Base-by-base conservation (phyloP, 1,139 yeast species). In the Yamadazyma siamensis region DNA sequence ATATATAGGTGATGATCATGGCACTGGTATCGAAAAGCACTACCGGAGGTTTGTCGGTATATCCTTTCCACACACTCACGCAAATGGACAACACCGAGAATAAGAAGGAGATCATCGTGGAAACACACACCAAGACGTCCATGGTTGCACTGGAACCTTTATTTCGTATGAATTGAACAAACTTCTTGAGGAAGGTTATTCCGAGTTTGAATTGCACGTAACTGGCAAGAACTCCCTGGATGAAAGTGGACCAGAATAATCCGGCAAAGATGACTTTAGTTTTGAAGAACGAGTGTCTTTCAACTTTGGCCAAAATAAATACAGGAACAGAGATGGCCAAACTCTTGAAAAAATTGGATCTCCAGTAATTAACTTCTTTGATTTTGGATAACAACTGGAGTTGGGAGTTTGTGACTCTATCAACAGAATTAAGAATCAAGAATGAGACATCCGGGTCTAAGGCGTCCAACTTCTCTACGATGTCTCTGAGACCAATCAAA, bases 51-150 rank as follows among this genome's bases (percentile, higher is more conserved):
- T 47, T 39, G n/a, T 45, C 36, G 31, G 51, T 36, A 42, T 58
- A 56, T 6, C 73, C 56, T 44, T 52, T 33, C 69, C 67, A 48
- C 41, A 51, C 50, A 65, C 71, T 55, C 33, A 65, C 56, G 4
- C 66, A 33, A 40, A 77, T 76, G 1, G 94, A 72, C 15, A 78
- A 54, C 1, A 83, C 49, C 1, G 96, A 87, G 48, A 86, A 91
- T 11, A 65, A 39, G 49, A 78, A 91, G 3, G 96, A 85, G 18
- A 85, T 77, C 29, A 81, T 63, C 0, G 96, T 88, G 3, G 96
- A 87, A 18, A 85, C 66, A 35, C 85, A 79, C 21, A 94, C 91
- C 39, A 94, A 67, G 2, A 89, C 87, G 56, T 94, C 98, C 98
- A 94, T 94, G 13, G 94, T 88, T n/a, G 96, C 95, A 28, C 57